A percentile compares a stretch with the other conserved stretches of the same genome.
Conservation (phyloP, 768 basidiomycete genomes). For the Coprinopsis marcescibilis region DNA sequence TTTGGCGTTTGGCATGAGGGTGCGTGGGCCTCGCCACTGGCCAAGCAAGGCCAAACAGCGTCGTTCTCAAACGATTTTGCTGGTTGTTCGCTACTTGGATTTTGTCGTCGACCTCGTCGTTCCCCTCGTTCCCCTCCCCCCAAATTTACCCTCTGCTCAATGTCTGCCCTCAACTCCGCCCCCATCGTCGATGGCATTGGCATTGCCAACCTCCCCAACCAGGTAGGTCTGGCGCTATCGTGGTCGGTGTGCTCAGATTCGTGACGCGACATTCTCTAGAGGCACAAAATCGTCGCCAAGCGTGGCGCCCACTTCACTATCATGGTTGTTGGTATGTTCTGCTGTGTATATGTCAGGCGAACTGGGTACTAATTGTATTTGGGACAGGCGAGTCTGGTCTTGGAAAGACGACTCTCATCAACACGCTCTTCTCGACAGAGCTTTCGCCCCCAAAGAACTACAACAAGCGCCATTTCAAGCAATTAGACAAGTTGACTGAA, state of each 20-base stretch:
- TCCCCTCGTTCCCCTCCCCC: slow-evolving; percentile 13
- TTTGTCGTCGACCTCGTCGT: slow-evolving; percentile 20
- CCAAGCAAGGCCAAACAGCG: slow-evolving; percentile 24
- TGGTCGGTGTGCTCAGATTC: slow-evolving; percentile 1
- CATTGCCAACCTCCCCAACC: slow-evolving; percentile 96
- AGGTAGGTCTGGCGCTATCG: slow-evolving; percentile 46
- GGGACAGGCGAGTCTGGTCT: slow-evolving; percentile 89
- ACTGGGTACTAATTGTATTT: not conserved
- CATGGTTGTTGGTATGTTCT: slow-evolving; percentile 90
- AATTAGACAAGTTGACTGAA: slow-evolving; percentile 97
- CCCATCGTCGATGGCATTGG: slow-evolving; percentile 75
- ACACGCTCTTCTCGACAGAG: slow-evolving; percentile 98
- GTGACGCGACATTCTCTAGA: slow-evolving; percentile 46
- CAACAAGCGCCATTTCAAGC: slow-evolving; percentile 82
- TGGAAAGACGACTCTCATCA: slow-evolving; percentile 96
- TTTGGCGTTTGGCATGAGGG: not conserved
- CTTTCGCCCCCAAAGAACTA: slow-evolving; percentile 91
- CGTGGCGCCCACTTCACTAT: slow-evolving; percentile 96
- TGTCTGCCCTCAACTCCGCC: slow-evolving; percentile 33
- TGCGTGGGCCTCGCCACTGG: slow-evolving; percentile 14
- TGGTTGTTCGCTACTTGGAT: slow-evolving; percentile 20
- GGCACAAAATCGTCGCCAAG: slow-evolving; percentile 99
- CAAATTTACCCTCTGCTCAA: slow-evolving; percentile 29
- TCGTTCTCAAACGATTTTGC: slow-evolving; percentile 33
- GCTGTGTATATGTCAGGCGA: not conserved